Percentiles rank a stretch among this genome's conserved stretches.
Evolutionary conservation across 306 rosid genomes (phyloP).

Genomic region (Trifolium repens): DNA sequence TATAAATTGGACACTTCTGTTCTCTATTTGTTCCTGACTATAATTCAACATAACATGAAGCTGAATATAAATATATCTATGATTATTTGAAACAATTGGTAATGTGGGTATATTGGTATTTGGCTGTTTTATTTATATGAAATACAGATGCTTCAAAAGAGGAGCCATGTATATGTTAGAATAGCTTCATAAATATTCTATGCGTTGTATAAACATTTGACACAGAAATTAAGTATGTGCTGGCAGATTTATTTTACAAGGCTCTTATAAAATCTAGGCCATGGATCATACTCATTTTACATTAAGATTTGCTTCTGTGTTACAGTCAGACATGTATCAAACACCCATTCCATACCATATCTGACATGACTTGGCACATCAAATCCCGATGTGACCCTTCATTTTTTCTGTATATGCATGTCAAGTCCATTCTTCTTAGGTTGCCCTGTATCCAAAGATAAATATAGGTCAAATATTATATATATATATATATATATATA

Average conservation of each 20-base stretch:
- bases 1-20: conserved; percentile 15
- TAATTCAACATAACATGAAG: conserved; percentile 14
- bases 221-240: conserved; percentile 4
- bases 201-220: conserved; percentile 14
- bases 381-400: conserved; percentile 15
- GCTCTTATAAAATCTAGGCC: not conserved
- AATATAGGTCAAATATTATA: not conserved
- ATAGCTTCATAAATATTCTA: conserved; percentile 12
- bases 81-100: conserved; percentile 19
- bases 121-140: conserved; percentile 32
- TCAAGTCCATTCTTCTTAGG: conserved; percentile 34
- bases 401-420: conserved; percentile 8
- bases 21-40: conserved; percentile 13
- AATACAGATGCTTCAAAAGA: conserved; percentile 19
- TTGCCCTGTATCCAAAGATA: conserved; percentile 28
- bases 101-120: conserved; percentile 15
- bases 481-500: too few species aligned
- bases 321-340: not conserved
- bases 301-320: conserved; percentile 13
- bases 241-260: conserved; percentile 1
- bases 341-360: not conserved
- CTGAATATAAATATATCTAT: conserved; percentile 19
- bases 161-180: conserved; percentile 1
- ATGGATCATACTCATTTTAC: not conserved
- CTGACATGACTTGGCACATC: conserved; percentile 10